A percentile compares a stretch with the other conserved stretches of the same genome.
phyloP scores from a whole-genome alignment of 345 rosid species.

The Eucalyptus curtisii region DNA sequence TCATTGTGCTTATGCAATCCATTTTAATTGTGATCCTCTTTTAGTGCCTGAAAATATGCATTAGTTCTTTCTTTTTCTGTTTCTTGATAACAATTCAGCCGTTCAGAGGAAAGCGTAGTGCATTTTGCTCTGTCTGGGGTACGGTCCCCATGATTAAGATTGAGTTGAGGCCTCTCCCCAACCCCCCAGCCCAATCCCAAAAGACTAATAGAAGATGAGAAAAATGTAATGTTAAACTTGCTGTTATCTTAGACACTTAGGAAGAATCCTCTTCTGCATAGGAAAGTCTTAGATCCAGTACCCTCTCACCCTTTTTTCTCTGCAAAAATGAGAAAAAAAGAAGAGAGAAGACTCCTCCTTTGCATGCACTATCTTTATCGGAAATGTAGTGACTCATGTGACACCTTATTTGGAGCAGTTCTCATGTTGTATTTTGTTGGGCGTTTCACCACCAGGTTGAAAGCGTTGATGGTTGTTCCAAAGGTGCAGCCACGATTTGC shows the following conservation, averaged over 20 bases:
- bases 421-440: not conserved
- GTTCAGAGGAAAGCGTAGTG: not conserved
- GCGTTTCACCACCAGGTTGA: slow-evolving; percentile 40
- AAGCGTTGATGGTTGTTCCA: slow-evolving; percentile 84
- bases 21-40: not conserved
- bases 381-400: not conserved
- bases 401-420: not conserved
- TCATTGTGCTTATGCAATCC: not conserved
- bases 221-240: not conserved
- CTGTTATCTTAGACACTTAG: not conserved
- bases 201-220: not conserved
- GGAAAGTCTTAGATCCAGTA: not conserved
- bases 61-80: not conserved
- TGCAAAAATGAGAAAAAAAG: not conserved
- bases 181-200: not conserved
- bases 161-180: not conserved
- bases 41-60: not conserved
- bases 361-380: not conserved
- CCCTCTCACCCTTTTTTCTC: not conserved
- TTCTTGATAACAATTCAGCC: not conserved
- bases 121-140: not conserved
- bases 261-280: not conserved
- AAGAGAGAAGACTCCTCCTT: not conserved
- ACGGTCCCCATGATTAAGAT: not conserved
- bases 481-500: slow-evolving; percentile 96